Evolutionary conservation across 257 asterid species (phyloP).

Genomic region (Gentiana macrophylla): DNA sequence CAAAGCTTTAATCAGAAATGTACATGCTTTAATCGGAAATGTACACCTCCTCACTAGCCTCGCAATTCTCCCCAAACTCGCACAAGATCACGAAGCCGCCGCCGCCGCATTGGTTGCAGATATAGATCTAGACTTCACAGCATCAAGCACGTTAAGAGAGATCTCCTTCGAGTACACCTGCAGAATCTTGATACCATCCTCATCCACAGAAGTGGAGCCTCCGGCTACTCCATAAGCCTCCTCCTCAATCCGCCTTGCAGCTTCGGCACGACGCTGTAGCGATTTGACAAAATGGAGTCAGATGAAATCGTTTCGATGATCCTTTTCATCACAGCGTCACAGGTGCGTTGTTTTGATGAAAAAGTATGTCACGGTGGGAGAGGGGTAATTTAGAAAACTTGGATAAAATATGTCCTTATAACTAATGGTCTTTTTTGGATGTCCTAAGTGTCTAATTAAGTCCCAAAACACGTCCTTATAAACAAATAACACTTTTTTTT

Average conservation of each 20-base stretch:
- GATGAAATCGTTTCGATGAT: conserved; percentile 63
- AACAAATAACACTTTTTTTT: no score
- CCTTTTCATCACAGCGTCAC: conserved; percentile 68
- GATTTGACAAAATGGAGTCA: conserved; percentile 63
- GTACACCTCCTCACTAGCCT: conserved; percentile 30
- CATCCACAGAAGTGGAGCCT: conserved; percentile 21
- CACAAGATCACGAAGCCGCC: conserved; percentile 7
- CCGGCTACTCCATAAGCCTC: conserved; percentile 54
- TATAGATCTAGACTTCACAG: conserved; percentile 67
- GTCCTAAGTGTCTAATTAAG: no score
- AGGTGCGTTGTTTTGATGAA: conserved; percentile 49
- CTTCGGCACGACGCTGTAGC: conserved; percentile 72
- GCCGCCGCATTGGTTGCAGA: conserved; percentile 8
- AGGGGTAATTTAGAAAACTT: no score
- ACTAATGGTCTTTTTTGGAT: no score
- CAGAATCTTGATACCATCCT: conserved; percentile 67
- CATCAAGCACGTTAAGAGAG: conserved; percentile 62
- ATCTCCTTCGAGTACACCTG: conserved; percentile 80
- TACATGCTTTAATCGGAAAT: conserved; percentile 29
- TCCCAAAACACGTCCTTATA: no score
- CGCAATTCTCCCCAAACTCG: neutral
- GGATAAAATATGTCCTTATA: no score
- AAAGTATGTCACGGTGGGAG: no score
- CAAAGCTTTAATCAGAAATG: conserved; percentile 52
- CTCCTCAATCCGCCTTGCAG: conserved; percentile 48